Evolutionary conservation across 2,329 filamentous ascomycete genomes (phyloP).

Genomic region (Allantophomopsis cytisporea): DNA sequence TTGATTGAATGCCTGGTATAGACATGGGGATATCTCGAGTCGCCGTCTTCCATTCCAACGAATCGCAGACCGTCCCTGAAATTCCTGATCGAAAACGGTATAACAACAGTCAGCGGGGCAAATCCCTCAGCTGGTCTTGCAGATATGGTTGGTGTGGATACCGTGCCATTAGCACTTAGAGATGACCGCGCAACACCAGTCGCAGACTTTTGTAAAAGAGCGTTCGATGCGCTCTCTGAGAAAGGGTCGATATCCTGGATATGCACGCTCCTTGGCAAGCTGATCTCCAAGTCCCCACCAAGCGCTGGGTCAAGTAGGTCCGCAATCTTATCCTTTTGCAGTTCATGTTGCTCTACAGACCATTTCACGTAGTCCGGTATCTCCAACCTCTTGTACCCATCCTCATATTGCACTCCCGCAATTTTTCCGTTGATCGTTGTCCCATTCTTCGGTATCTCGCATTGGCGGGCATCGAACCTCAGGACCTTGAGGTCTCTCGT

Average conservation of each 20-base stretch:
- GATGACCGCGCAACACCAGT: conserved; percentile 11
- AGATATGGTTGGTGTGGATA: conserved; percentile 16
- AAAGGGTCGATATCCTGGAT: conserved; percentile 46
- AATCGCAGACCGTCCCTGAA: conserved; percentile 86
- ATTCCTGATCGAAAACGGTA: conserved; percentile 65
- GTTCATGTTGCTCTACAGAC: conserved; percentile 61
- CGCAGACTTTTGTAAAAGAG: conserved; percentile 23
- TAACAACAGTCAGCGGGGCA: conserved; percentile 46
- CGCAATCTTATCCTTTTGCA: conserved; percentile 55
- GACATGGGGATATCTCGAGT: conserved; percentile 76
- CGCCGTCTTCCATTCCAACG: conserved; percentile 68
- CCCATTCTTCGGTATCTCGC: conserved; percentile 37
- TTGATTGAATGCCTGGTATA: conserved; percentile 76
- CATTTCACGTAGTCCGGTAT: conserved; percentile 47
- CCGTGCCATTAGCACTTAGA: conserved; percentile 19
- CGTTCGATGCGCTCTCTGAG: conserved; percentile 30
- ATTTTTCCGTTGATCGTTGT: conserved; percentile 33
- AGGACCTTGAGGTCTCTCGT: conserved; percentile 42
- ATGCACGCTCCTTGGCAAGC: conserved; percentile 43
- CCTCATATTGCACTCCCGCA: conserved; percentile 21
- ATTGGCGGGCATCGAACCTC: conserved; percentile 47
- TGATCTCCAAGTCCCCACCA: conserved; percentile 43
- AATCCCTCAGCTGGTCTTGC: conserved; percentile 27
- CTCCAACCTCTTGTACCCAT: conserved; percentile 54
- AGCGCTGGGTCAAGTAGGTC: conserved; percentile 16